Percentiles rank a stretch among this genome's conserved stretches.
Conservation (phyloP, 2,329 filamentous ascomycete genomes). For the Conoideocrella luteorostrata region DNA sequence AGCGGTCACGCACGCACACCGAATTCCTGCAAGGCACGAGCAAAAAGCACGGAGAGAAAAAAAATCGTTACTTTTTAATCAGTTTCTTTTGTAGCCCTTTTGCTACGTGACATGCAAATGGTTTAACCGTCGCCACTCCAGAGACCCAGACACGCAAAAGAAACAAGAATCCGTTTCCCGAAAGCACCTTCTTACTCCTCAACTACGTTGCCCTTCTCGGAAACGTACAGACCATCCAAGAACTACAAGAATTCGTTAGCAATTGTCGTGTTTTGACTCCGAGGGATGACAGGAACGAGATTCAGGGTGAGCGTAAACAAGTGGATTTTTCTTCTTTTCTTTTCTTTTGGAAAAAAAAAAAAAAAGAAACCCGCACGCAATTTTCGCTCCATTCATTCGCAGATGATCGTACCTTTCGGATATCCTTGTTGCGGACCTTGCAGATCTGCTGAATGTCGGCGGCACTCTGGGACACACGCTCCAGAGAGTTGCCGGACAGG, state of each 20-base stretch:
- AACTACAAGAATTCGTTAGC: slow-evolving; percentile 53
- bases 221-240: slow-evolving; percentile 99
- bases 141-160: slow-evolving; percentile 56
- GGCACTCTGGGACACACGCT: slow-evolving; percentile 94
- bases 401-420: slow-evolving; percentile 86
- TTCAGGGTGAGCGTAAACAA: too few relatives aligned
- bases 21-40: background rate
- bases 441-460: slow-evolving; percentile 99
- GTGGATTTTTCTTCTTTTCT: too few relatives aligned
- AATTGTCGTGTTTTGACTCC: too few relatives aligned
- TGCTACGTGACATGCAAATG: slow-evolving; percentile 55
- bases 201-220: slow-evolving; percentile 92
- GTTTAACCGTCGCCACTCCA: slow-evolving; percentile 57
- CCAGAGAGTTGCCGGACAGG: slow-evolving; percentile 88
- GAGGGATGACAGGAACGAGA: too few relatives aligned
- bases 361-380: too few relatives aligned
- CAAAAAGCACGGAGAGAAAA: slow-evolving; percentile 8
- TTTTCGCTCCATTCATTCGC: too few relatives aligned
- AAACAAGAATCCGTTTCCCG: slow-evolving; percentile 37
- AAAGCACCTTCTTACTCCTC: slow-evolving; percentile 49
- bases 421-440: slow-evolving; percentile 99
- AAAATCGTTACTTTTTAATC: slow-evolving; percentile 32
- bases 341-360: background rate
- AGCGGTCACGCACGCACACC: too few relatives aligned
- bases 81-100: slow-evolving; percentile 35